phyloP scores from a whole-genome alignment of 768 basidiomycete species.

The Leccinum rimulosum region DNA sequence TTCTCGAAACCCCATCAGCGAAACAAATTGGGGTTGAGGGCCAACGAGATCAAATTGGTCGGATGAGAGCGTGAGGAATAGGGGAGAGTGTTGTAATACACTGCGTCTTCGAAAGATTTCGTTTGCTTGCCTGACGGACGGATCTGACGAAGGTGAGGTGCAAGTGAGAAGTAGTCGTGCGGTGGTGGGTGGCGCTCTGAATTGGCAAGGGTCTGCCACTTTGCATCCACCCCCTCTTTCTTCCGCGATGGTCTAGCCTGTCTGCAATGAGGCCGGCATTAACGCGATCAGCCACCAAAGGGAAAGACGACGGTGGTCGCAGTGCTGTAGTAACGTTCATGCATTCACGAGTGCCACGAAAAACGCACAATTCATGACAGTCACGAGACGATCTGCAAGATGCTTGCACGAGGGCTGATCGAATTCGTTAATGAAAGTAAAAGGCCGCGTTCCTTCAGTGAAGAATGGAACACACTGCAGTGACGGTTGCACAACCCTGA shows the following conservation, averaged over 20 bases:
- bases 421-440: constrained; percentile 2
- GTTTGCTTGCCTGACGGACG: constrained; percentile 12
- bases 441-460: constrained; percentile 2
- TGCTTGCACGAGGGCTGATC: neutral
- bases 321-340: constrained; percentile 8
- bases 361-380: constrained; percentile 9
- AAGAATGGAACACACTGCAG: neutral
- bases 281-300: constrained; percentile 1
- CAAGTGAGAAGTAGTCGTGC: neutral
- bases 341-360: neutral
- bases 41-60: constrained; percentile 28
- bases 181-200: neutral
- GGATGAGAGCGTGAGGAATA: constrained; percentile 10
- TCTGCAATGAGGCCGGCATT: constrained; percentile 15
- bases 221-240: constrained; percentile 3
- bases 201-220: constrained; percentile 8
- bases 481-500: neutral
- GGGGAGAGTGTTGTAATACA: constrained; percentile 12
- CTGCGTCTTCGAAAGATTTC: constrained; percentile 43
- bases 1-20: constrained; percentile 43
- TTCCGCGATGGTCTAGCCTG: constrained; percentile 17
- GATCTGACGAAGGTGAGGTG: constrained; percentile 11
- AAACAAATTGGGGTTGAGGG: constrained; percentile 53
- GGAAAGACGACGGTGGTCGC: constrained; percentile 4
- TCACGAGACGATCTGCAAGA: constrained; percentile 14